These are phyloP conservation scores for Rhexocercosporidium sp. DNA, from an alignment of 2,329 filamentous ascomycete genomes.

Conservation along the genomic window DNA sequence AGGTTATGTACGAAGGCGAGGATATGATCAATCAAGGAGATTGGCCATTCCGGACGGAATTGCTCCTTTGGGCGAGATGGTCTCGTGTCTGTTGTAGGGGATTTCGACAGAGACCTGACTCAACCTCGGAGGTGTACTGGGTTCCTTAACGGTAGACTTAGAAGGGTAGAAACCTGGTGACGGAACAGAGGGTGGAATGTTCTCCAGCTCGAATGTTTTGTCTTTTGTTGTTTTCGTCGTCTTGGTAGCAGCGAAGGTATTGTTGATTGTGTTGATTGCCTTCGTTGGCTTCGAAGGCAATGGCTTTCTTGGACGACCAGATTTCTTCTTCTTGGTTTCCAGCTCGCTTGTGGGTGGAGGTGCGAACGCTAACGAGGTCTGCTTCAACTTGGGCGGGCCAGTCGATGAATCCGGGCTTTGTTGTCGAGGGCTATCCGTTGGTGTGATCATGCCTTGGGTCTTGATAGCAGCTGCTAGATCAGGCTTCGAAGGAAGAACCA, in stretches of 20 bases:
- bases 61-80: constrained; percentile 50
- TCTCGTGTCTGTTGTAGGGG: constrained; percentile 39
- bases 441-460: constrained; percentile 60
- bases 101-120: constrained; percentile 19
- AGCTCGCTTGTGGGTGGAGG: constrained; percentile 24
- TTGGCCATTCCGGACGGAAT: constrained; percentile 48
- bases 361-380: constrained; percentile 52
- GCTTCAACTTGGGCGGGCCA: constrained; percentile 50
- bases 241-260: constrained; percentile 37
- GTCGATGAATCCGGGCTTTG: constrained; percentile 43
- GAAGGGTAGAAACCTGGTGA: constrained; percentile 30
- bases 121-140: neutral
- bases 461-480: constrained; percentile 47
- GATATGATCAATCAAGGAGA: constrained; percentile 40
- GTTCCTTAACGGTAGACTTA: neutral
- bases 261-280: constrained; percentile 35
- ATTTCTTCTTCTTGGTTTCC: constrained; percentile 34
- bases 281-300: constrained; percentile 32
- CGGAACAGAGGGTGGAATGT: neutral
- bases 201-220: constrained; percentile 13
- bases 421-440: constrained; percentile 59
- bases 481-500: constrained; percentile 47
- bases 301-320: constrained; percentile 34
- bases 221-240: constrained; percentile 25
- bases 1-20: neutral